Evolutionary conservation across 2,329 filamentous ascomycete species (phyloP).

Genomic region (Xylariales sp.): DNA sequence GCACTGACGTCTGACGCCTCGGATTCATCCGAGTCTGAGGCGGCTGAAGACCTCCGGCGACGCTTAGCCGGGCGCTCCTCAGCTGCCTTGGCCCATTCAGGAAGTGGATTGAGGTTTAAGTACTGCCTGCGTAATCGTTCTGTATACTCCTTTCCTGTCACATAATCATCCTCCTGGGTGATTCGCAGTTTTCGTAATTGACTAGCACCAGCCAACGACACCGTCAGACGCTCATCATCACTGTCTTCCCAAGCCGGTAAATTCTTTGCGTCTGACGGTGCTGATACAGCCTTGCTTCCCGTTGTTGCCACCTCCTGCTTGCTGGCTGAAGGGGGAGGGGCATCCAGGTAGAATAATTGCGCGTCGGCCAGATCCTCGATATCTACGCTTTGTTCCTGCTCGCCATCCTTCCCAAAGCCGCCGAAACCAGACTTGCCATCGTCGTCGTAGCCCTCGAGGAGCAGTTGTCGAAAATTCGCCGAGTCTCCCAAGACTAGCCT

Average conservation of each 20-base stretch:
- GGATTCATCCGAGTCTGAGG: conserved; percentile 32
- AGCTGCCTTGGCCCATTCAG: conserved; percentile 53
- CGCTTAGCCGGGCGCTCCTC: conserved; percentile 47
- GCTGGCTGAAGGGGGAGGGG: conserved; percentile 33
- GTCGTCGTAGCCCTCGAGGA: conserved; percentile 53
- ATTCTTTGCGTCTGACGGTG: conserved; percentile 22
- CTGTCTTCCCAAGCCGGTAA: conserved; percentile 84
- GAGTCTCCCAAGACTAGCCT: conserved; percentile 83
- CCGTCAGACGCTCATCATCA: conserved; percentile 81
- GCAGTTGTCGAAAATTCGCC: conserved; percentile 70
- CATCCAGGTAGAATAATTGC: conserved; percentile 82
- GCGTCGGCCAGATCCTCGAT: conserved; percentile 69
- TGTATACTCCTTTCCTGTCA: conserved; percentile 82
- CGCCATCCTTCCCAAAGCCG: conserved; percentile 30
- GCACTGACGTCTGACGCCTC: conserved; percentile 20
- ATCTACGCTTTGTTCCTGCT: conserved; percentile 37
- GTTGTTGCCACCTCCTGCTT: conserved; percentile 21
- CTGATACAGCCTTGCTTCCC: conserved; percentile 18
- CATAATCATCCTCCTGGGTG: conserved; percentile 77
- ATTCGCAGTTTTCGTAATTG: conserved; percentile 78
- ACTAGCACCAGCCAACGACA: conserved; percentile 74
- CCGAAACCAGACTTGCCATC: conserved; percentile 23
- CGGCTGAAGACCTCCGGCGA: conserved; percentile 46
- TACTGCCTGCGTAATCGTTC: conserved; percentile 76
- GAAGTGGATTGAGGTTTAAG: conserved; percentile 53